These are phyloP conservation scores for Phytophthora niederhauseri DNA, from an alignment of 352 stramenopile genomes.

Conservation along the genomic window DNA sequence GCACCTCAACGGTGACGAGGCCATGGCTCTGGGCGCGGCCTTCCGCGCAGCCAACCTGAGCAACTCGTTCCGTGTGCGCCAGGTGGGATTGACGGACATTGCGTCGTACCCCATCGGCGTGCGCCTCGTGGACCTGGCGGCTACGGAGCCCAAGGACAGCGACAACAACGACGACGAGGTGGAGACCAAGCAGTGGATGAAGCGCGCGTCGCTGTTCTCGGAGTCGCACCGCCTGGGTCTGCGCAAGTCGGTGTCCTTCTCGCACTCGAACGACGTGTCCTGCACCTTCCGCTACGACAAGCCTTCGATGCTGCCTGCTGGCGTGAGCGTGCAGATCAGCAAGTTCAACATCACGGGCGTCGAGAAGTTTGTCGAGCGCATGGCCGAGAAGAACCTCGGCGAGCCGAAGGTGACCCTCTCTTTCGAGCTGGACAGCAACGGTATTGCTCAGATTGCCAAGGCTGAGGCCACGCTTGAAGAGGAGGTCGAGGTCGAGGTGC, in stretches of 20 bases:
- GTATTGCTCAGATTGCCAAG: slow-evolving; percentile 92
- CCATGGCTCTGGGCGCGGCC: slow-evolving; percentile 95
- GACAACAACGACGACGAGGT: slow-evolving; percentile 50
- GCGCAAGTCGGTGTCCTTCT: slow-evolving; percentile 96
- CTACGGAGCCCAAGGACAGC: slow-evolving; percentile 49
- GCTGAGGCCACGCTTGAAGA: slow-evolving; percentile 93
- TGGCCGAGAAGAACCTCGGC: slow-evolving; percentile 89
- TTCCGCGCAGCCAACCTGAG: slow-evolving; percentile 97
- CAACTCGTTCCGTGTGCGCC: slow-evolving; percentile 95
- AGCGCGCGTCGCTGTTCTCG: slow-evolving; percentile 93
- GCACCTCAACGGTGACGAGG: slow-evolving; percentile 99
- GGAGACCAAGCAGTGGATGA: slow-evolving; percentile 89
- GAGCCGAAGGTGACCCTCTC: slow-evolving; percentile 95
- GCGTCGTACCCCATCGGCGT: slow-evolving; percentile 90
- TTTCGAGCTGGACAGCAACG: slow-evolving; percentile 94
- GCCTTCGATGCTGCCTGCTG: slow-evolving; percentile 71
- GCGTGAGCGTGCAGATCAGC: slow-evolving; percentile 78
- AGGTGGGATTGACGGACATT: slow-evolving; percentile 96
- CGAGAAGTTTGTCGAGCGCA: slow-evolving; percentile 86
- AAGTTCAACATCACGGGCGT: slow-evolving; percentile 95
- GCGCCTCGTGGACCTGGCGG: slow-evolving; percentile 80
- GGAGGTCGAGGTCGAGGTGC: slow-evolving; percentile 75
- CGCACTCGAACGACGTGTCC: slow-evolving; percentile 91
- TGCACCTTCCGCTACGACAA: slow-evolving; percentile 94
- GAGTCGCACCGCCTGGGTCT: slow-evolving; percentile 80